These are phyloP conservation scores for Vitis hybrid DNA, from an alignment of 177 flowering plant species.

Conservation along the genomic window DNA sequence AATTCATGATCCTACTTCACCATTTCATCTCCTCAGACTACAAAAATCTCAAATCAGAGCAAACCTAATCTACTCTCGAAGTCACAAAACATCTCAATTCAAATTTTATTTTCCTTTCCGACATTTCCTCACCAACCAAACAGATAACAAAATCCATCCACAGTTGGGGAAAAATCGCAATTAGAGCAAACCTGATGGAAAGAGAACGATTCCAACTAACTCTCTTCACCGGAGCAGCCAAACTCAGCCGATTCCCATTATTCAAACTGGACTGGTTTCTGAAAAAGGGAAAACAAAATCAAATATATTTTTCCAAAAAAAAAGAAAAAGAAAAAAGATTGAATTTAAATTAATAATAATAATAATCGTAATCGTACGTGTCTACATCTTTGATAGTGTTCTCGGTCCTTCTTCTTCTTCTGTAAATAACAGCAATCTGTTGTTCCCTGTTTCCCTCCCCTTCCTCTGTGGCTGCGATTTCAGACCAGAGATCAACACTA, in stretches of 20 bases:
- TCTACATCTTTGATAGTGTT: conserved; percentile 8
- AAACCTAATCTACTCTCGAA: neutral
- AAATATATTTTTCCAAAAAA: neutral
- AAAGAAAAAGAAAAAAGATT: neutral
- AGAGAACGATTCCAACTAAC: conserved; percentile 90
- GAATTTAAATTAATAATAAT: no score
- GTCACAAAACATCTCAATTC: neutral
- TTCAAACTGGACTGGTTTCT: conserved; percentile 11
- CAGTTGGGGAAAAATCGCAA: neutral
- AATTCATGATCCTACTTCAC: no score
- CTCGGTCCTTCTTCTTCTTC: conserved; percentile 32
- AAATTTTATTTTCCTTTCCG: no score
- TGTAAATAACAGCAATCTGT: conserved; percentile 34
- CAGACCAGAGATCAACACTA: conserved; percentile 49
- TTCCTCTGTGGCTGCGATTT: conserved; percentile 34
- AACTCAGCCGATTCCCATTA: conserved; percentile 37
- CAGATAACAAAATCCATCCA: neutral
- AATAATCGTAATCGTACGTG: conserved; percentile 7
- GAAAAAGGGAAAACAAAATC: neutral
- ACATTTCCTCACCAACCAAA: neutral
- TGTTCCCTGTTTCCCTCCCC: conserved; percentile 6
- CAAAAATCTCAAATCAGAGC: neutral
- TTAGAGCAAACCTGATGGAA: conserved; percentile 61
- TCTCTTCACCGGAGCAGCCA: conserved; percentile 41
- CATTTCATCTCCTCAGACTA: no score